Base-by-base conservation (phyloP, 2,329 filamentous ascomycete genomes). In the Tolypocladium capitatum region DNA sequence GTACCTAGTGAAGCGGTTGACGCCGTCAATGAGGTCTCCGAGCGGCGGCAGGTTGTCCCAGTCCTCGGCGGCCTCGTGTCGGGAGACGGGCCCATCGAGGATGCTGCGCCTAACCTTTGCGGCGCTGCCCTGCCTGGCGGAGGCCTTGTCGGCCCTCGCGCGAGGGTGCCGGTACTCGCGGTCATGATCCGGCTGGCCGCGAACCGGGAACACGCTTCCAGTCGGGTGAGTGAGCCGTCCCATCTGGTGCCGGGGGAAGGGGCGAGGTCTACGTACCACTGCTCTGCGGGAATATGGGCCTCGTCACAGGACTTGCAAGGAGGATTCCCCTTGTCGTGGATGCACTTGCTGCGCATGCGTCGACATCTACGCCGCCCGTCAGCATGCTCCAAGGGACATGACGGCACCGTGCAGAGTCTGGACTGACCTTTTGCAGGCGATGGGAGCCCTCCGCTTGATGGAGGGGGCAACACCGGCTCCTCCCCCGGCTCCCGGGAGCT, bases 91-190 rank as follows among this genome's bases (percentile, higher is more conserved):
- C 20, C 53, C 56, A 30, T 66, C 63, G 31, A 62, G 56, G 46
- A 58, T 58, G 30, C 63, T 63, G 31, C 64, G 61, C 18, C 63
- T 61, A 27, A 57, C 56, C 55, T 66, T 71, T 30, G 60, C 57
- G 7, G 61, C 59, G 36, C 16, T 42, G 38, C 68, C 66, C 43
- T 62, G 62, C 51, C 69, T 72, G 51, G 69, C 73, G 50, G 56
- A 54, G 47, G 61, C 61, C 60, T 69, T 75, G 46, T 76, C 72
- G 34, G 68, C 63, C 52, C 71, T 69, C 52, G 68, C 61, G 28
- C 75, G 73, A 48, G 75, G 75, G 56, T 78, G 75, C 41, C 76
- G 73, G 51, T 75, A 78, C 13, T 72, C 69, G 33, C 76, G 74
- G 56, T 80, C 76, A 54, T 68, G 61, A 49, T 79, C 74, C 10